Evolutionary conservation across 2,329 filamentous ascomycete genomes (phyloP), one percentile per base, ranked within the genome.

Genomic region (Monosporascus cannonballus): DNA sequence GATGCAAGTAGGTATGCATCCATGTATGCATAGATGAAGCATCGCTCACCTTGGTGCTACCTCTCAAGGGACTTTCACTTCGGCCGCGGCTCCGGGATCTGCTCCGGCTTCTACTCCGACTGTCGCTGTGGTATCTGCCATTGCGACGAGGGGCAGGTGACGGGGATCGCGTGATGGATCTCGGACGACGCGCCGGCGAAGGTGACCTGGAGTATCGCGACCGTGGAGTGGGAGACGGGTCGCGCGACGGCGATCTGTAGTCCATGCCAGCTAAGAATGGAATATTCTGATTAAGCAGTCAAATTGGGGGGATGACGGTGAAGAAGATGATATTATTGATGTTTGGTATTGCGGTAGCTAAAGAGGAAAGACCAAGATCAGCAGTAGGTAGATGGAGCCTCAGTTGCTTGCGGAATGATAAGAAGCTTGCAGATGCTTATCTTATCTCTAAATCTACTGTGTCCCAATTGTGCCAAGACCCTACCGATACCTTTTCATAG

Each of bases 171-270:
- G 59, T 61, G 38, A 60, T 66, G 25, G 66, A 67, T 39, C 64
- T 63, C 4, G 66, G 66, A 47, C 59, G 60, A 9, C 57, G 64
- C 38, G 51, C 52, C 17, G 63, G 58, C 2, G 68, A 64, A 3
- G 69, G 67, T 41, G 69, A 70, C 47, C 64, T 69, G 52, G 69
- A 71, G 55, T 66, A 73, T 42, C 68, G 71, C 55, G 69, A 73
- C 52, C 60, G 70, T 54, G 70, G 63, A 1, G 64, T 66, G 4
- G 62, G 64, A 39, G 68, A 71, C 47, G 58, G 59, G 39, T 62
- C 64, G 49, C 67, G 67, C 48, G 64, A 66, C 54, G 68, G 67
- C 52, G 67, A 69, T 52, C 49, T 58, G 52, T 61, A 64, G 53
- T 65, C 63, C 64, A 67, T 67, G n/a, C 20, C 24, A 34, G 25